A percentile compares a stretch with the other conserved stretches of the same genome.
phyloP scores from a whole-genome alignment of 192 early-diverging fungal genomes.

The Chytriomyces sp. region DNA sequence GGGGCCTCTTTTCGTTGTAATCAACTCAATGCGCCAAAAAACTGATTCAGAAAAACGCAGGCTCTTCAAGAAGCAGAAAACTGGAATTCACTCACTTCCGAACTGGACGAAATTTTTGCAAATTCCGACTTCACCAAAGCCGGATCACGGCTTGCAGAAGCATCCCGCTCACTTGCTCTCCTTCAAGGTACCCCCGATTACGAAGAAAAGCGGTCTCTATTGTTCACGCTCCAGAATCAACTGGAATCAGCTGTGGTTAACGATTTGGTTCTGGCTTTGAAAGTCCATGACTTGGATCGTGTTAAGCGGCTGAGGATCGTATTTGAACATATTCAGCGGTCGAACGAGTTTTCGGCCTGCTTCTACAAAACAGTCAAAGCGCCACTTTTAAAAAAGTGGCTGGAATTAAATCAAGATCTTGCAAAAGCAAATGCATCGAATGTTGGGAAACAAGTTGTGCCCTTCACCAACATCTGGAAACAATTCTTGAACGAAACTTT shows the following conservation, averaged over 20 bases:
- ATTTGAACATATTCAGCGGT: constrained; percentile 63
- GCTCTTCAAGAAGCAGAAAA: constrained; percentile 76
- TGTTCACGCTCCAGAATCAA: constrained; percentile 62
- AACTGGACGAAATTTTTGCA: constrained; percentile 70
- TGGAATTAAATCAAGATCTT: constrained; percentile 31
- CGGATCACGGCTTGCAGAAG: constrained; percentile 64
- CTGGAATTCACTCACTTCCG: constrained; percentile 75
- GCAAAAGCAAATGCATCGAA: no score
- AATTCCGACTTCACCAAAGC: constrained; percentile 68
- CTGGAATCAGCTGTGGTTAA: constrained; percentile 62
- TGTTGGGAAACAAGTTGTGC: no score
- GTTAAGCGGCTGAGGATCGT: constrained; percentile 60
- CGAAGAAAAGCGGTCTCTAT: constrained; percentile 62
- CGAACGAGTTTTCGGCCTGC: constrained; percentile 61
- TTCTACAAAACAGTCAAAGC: constrained; percentile 60
- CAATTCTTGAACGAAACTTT: no score
- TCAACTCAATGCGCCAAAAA: not conserved
- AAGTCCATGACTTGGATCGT: constrained; percentile 60
- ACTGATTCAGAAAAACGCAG: constrained; percentile 15
- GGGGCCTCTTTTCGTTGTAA: not conserved
- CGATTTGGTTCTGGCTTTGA: constrained; percentile 57
- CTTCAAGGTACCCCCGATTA: constrained; percentile 74
- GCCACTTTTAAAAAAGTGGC: constrained; percentile 58
- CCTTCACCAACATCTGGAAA: no score
- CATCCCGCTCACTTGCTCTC: constrained; percentile 65